Evolutionary conservation across 257 asterid species (phyloP).

Genomic region (Leptodermis oblonga): DNA sequence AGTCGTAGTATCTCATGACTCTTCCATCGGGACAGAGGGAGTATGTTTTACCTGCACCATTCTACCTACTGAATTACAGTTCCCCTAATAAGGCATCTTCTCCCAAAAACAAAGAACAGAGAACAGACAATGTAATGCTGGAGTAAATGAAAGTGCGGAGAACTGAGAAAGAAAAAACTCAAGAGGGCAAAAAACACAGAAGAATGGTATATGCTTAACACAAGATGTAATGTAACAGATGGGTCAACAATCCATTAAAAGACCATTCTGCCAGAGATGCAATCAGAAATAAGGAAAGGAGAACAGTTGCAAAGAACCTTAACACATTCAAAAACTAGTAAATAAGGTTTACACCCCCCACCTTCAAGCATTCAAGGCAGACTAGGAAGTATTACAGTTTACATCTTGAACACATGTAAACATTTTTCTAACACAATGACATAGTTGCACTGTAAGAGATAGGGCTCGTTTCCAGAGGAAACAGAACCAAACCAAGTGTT

Average conservation of each 20-base stretch:
- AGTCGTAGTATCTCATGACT: no score
- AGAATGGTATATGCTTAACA: background rate
- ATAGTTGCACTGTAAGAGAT: conserved; percentile 1
- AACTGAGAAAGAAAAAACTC: background rate
- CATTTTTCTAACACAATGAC: conserved; percentile 7
- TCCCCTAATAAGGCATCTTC: background rate
- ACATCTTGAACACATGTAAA: background rate
- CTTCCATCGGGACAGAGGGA: no score
- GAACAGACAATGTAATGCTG: background rate
- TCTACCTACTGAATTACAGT: background rate
- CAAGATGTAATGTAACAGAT: background rate
- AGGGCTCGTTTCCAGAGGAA: conserved; percentile 32
- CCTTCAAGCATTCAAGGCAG: background rate
- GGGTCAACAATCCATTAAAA: background rate
- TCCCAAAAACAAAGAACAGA: no score
- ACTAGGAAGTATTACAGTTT: background rate
- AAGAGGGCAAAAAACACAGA: background rate
- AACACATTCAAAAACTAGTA: background rate
- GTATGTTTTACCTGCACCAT: background rate
- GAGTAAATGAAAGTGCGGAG: background rate
- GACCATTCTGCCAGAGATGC: background rate
- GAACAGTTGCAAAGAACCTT: background rate
- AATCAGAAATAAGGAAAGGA: background rate
- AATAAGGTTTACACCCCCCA: background rate
- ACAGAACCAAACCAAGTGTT: conserved; percentile 17